Conservation (phyloP, 805 yeast species). For the Candida incommunis region DNA sequence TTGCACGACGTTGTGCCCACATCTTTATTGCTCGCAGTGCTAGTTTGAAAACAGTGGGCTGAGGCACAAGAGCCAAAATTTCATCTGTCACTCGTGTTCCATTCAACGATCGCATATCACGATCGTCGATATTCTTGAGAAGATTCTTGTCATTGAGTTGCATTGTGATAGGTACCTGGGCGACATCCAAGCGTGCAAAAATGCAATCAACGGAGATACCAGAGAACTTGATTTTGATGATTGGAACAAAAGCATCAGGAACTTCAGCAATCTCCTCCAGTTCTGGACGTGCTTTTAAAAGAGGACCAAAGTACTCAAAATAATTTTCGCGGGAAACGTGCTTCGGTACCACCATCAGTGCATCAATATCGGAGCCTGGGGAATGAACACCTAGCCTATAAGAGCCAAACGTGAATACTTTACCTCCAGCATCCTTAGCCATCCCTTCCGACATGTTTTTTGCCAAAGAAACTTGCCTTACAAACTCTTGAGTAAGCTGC, state of each 20-base stretch:
- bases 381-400: constrained; percentile 93
- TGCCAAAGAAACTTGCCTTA: constrained; percentile 58
- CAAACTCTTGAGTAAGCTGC: constrained; percentile 65
- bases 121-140: constrained; percentile 77
- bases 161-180: constrained; percentile 66
- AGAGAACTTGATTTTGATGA: constrained; percentile 72
- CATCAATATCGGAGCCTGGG: constrained; percentile 96
- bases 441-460: constrained; percentile 94
- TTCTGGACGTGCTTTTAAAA: constrained; percentile 63
- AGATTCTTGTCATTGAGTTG: constrained; percentile 75
- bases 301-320: constrained; percentile 61
- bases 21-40: constrained; percentile 85
- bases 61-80: constrained; percentile 78
- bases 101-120: constrained; percentile 76
- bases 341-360: constrained; percentile 91
- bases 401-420: constrained; percentile 91
- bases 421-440: constrained; percentile 97
- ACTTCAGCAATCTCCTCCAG: constrained; percentile 84
- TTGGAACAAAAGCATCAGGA: constrained; percentile 97
- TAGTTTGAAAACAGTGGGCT: constrained; percentile 81
- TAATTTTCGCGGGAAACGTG: constrained; percentile 87
- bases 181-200: constrained; percentile 68
- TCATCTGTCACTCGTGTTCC: constrained; percentile 98
- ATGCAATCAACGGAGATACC: constrained; percentile 91
- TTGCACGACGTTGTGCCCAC: constrained; percentile 94